Base-by-base conservation (phyloP, 2,329 filamentous ascomycete genomes). In the Teratosphaeria epicoccoides region DNA sequence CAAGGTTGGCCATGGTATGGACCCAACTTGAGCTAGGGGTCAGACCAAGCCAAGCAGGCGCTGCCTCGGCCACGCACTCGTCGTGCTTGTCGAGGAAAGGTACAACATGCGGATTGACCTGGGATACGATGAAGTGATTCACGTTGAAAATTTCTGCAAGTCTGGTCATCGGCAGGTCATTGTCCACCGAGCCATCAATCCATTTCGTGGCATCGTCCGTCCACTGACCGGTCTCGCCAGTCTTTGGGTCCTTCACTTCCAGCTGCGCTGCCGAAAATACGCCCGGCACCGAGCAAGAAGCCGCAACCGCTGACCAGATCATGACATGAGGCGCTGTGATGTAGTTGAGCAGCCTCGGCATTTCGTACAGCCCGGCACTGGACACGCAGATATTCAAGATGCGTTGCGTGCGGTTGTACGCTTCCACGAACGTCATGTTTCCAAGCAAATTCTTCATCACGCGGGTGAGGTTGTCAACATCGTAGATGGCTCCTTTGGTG, bases 121-220 rank as follows among this genome's bases (percentile, higher is more conserved):
- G 91, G 0, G 89, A 95, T 17, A 96, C 91, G 59, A 97, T 96
- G 65, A 96, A 96, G 66, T 96, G 91, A 63, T 96, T 96, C 66
- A 96, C 90, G 63, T 96, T 95, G 74, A 96, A 95, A 85, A 96
- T 90, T 64, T 95, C 89, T 0, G 89, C 83, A 14, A 97, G 75
- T 1, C 88, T 81, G 20, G 85, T 88, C 82, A 95, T 95, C 1
- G 91, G 91, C 2, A 97, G 74, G 67, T 97, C 91, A 54, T 93
- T 93, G 65, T 96, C 89, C 22, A 97, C 88, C 0, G 90, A 96
- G 1, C 91, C 91, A 66, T 97, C 91, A 49, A 97, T 95, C 80
- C 88, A 96, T 57, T 82, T 81, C 64, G 89, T 86, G 24, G 87
- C 84, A 3, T 85, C 84, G 12, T 88, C 86, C 60, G 93, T 90